Base-by-base conservation (phyloP, 1,284 basidiomycete species). In the Leccinum brunneo-olivaceum region DNA sequence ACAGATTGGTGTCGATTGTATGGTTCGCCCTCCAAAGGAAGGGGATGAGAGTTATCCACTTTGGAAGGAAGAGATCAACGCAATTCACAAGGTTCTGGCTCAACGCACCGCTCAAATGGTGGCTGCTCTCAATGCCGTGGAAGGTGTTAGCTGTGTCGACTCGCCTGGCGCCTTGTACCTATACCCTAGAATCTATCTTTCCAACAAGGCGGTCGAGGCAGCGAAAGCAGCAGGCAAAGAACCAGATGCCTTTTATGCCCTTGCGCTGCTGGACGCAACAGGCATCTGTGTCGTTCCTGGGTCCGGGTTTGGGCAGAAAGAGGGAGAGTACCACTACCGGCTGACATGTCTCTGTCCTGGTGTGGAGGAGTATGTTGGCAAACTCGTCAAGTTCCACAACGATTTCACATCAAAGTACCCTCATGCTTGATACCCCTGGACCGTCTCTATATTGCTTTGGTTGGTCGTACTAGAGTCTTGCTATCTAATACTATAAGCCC, bases 231-330 rank as follows among this genome's bases (percentile, higher is more conserved):
- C 69, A 2, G 86, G 85, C 3, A 89, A 90, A 68, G 76, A 76
- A 51, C 84, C 92, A 4, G 93, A 97, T 63, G 84, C 83, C 42
- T 84, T 94, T 60, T 97, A 97, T 60, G 79, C 90, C 24, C 69
- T 94, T 43, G 78, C 77, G 52, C 62, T 97, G 44, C 71, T 97
- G 39, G 88, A 95, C 51, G 77, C 80, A 52, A 95, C 92, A 0
- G 93, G 93, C 24, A 95, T 96, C 54, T 96, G 92, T 56, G 89
- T 90, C 18, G 87, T 96, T 1, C 88, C 91, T 7, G 93, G 93
- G 0, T 84, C 81, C 43, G 93, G 93, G 7, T 96, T 97, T 59
- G 92, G 93, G 3, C 93, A 96, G 70, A 83, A 77, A 65, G 79
- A 83, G 39, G 90, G 85, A 25, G 85, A 91, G 56, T 83, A 81